These are phyloP conservation scores for Coemansia sp. DNA, from an alignment of 192 early-diverging fungal species.

Conservation along the genomic window DNA sequence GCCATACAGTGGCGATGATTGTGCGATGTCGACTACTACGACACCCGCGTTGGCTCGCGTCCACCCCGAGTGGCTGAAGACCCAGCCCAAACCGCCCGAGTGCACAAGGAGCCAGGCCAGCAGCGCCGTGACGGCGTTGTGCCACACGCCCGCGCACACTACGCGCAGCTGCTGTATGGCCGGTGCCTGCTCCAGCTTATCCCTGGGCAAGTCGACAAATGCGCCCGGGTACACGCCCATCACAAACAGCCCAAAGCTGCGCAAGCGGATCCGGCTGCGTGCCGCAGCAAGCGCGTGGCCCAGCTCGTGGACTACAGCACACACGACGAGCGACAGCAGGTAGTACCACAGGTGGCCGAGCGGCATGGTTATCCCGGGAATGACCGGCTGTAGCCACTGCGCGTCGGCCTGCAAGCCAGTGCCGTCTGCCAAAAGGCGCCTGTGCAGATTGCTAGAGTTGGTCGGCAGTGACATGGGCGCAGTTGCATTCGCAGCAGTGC, in stretches of 20 bases:
- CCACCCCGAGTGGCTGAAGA: slow-evolving; percentile 22
- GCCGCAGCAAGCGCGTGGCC: slow-evolving; percentile 47
- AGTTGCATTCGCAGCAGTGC: background rate
- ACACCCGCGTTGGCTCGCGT: slow-evolving; percentile 14
- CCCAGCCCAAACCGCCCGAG: slow-evolving; percentile 19
- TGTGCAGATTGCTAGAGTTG: background rate
- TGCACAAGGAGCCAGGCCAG: slow-evolving; percentile 31
- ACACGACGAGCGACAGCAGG: slow-evolving; percentile 17
- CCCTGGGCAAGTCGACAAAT: slow-evolving; percentile 38
- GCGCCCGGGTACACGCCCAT: slow-evolving; percentile 44
- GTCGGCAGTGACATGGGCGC: background rate
- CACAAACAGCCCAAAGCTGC: slow-evolving; percentile 31
- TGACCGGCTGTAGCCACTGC: slow-evolving; percentile 22
- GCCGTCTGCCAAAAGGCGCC: slow-evolving; percentile 3
- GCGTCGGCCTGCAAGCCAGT: background rate
- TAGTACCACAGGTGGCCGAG: slow-evolving; percentile 37
- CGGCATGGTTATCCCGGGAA: slow-evolving; percentile 48
- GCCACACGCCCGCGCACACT: slow-evolving; percentile 51
- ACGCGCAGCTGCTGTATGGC: slow-evolving; percentile 20
- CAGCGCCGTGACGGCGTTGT: slow-evolving; percentile 33
- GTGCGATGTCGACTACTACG: slow-evolving; percentile 20
- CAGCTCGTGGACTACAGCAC: slow-evolving; percentile 37
- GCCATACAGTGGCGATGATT: slow-evolving; percentile 29
- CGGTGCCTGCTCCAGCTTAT: slow-evolving; percentile 18
- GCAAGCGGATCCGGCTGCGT: slow-evolving; percentile 9